These are phyloP conservation scores for Tetrastigma voinierianum DNA, from an alignment of 164 flowering plant species.

Conservation along the genomic window DNA sequence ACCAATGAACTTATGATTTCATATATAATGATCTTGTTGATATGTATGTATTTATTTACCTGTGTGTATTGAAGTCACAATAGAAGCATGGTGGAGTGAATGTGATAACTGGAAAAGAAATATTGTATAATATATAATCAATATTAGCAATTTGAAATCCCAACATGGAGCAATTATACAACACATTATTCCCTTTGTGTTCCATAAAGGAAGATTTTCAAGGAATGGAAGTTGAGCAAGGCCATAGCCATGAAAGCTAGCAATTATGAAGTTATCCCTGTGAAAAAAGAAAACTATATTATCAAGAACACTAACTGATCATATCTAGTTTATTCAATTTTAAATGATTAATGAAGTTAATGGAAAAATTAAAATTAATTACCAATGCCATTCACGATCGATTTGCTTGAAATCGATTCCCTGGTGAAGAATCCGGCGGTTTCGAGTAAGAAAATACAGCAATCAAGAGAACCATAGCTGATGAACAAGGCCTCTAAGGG, in stretches of 20 bases:
- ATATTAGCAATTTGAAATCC: conserved; percentile 80
- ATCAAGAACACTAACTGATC: no score
- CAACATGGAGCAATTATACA: conserved; percentile 55
- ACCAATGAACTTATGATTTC: no score
- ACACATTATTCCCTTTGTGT: conserved; percentile 43
- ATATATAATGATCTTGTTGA: background rate
- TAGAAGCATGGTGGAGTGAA: conserved; percentile 73
- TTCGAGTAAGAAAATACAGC: conserved; percentile 23
- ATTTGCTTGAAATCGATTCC: conserved; percentile 33
- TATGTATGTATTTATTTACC: conserved; percentile 40
- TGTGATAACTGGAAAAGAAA: conserved; percentile 61
- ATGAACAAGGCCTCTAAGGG: conserved; percentile 18
- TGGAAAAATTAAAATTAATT: background rate
- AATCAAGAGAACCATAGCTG: conserved; percentile 13
- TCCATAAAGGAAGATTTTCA: conserved; percentile 55
- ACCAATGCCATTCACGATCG: conserved; percentile 35
- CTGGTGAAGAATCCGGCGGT: conserved; percentile 17
- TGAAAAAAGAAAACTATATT: background rate
- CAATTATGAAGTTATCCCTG: conserved; percentile 86
- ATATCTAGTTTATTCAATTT: no score
- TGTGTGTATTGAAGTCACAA: conserved; percentile 56
- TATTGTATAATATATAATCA: conserved; percentile 42
- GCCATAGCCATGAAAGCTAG: conserved; percentile 57
- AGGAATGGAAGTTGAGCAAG: conserved; percentile 36
- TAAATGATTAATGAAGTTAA: no score